Percentiles rank a stretch among this genome's conserved stretches.
Evolutionary conservation across 768 basidiomycete species (phyloP).

Genomic region (Calocybe indica): DNA sequence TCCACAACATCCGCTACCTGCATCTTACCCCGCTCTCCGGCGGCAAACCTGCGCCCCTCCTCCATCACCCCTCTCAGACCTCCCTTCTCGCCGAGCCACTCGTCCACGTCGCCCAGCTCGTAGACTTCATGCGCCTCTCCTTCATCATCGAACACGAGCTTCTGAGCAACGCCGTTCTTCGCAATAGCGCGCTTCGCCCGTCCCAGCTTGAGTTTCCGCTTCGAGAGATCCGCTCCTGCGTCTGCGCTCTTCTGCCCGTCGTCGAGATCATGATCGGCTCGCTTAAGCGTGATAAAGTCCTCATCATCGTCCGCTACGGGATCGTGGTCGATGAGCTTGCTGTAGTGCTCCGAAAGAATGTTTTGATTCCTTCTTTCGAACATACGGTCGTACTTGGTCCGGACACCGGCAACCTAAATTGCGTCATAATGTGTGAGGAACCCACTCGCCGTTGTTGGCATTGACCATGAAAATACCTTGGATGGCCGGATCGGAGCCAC

Average conservation of each 20-base stretch:
- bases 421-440: neutral
- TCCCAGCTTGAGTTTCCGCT: constrained; percentile 76
- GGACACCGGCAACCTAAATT: constrained; percentile 38
- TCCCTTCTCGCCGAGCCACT: constrained; percentile 58
- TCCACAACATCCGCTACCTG: constrained; percentile 65
- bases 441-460: neutral
- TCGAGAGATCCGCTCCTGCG: constrained; percentile 50
- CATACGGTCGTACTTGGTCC: constrained; percentile 98
- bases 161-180: constrained; percentile 58
- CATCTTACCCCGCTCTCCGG: constrained; percentile 70
- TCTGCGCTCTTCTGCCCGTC: constrained; percentile 7
- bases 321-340: constrained; percentile 74
- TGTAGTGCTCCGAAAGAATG: constrained; percentile 86
- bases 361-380: constrained; percentile 95
- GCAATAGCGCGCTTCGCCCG: constrained; percentile 67
- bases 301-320: constrained; percentile 43
- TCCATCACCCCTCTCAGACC: constrained; percentile 59
- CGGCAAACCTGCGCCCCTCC: constrained; percentile 65
- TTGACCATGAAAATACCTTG: constrained; percentile 30
- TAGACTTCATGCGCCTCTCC: constrained; percentile 79
- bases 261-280: constrained; percentile 78
- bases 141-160: constrained; percentile 87
- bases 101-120: constrained; percentile 74
- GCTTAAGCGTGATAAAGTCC: constrained; percentile 92
- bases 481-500: constrained; percentile 17